Percentiles rank a stretch among this genome's conserved stretches.
Conservation (phyloP, 1,139 yeast genomes). For the Yamadazyma atlantica region DNA sequence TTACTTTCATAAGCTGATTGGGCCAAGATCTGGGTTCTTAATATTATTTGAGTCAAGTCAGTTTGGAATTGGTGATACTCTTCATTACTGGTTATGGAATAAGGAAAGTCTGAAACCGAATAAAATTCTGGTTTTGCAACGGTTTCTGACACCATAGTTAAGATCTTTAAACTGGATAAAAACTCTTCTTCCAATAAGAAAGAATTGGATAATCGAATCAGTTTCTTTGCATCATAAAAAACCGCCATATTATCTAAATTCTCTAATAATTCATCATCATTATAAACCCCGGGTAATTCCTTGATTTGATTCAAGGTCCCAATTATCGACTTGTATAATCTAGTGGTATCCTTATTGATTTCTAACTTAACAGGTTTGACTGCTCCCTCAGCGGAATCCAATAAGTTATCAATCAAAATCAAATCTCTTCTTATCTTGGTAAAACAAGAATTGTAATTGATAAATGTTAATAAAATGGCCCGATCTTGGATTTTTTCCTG, state of each 20-base stretch:
- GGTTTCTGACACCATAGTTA: slow-evolving; percentile 31
- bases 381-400: slow-evolving; percentile 9
- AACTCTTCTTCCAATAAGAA: slow-evolving; percentile 47
- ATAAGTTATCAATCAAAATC: slow-evolving; percentile 40
- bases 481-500: slow-evolving; percentile 64
- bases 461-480: slow-evolving; percentile 72
- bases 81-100: slow-evolving; percentile 34
- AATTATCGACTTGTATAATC: slow-evolving; percentile 51
- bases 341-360: slow-evolving; percentile 44
- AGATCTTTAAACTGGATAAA: slow-evolving; percentile 57
- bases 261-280: slow-evolving; percentile 66
- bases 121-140: slow-evolving; percentile 18
- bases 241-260: slow-evolving; percentile 51
- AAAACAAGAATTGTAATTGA: slow-evolving; percentile 65
- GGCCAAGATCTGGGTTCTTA: slow-evolving; percentile 51
- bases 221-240: slow-evolving; percentile 48
- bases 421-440: slow-evolving; percentile 73
- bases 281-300: slow-evolving; percentile 89
- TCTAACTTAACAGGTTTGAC: slow-evolving; percentile 25
- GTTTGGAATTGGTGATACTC: slow-evolving; percentile 29
- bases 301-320: slow-evolving; percentile 54
- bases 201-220: slow-evolving; percentile 47
- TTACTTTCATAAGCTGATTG: slow-evolving; percentile 37
- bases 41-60: slow-evolving; percentile 28
- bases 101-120: slow-evolving; percentile 37